phyloP scores from a whole-genome alignment of 805 yeast species.

The Lipomyces sp. region DNA sequence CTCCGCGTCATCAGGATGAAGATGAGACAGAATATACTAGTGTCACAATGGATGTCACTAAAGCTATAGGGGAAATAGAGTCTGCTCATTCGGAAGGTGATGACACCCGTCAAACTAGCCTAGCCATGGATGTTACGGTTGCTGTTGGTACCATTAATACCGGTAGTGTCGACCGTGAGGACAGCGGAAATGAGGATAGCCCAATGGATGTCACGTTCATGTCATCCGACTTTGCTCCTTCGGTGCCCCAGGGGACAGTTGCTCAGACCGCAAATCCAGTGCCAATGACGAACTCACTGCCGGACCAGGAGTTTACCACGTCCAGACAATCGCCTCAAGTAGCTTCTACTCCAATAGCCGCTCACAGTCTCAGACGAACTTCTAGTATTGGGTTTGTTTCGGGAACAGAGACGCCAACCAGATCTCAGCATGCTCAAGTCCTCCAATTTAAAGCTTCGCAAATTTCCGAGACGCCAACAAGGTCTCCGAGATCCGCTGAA shows the following conservation, averaged over 20 bases:
- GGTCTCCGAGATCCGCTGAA: constrained; percentile 22
- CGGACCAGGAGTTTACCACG: not conserved
- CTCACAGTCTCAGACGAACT: not conserved
- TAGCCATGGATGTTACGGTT: constrained; percentile 34
- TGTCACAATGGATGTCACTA: constrained; percentile 35
- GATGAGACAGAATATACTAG: constrained; percentile 22
- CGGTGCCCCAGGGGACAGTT: not conserved
- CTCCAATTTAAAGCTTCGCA: not conserved
- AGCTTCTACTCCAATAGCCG: not conserved
- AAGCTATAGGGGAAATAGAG: constrained; percentile 33
- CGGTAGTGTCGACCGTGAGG: not conserved
- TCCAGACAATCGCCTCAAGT: not conserved
- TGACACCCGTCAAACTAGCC: constrained; percentile 10
- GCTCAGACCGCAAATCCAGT: not conserved
- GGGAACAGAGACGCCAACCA: constrained; percentile 7
- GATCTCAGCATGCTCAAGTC: not conserved
- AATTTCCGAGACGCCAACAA: not conserved
- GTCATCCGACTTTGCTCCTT: not conserved
- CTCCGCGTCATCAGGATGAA: constrained; percentile 5
- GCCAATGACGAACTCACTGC: not conserved
- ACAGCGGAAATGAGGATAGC: not conserved
- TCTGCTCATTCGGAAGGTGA: constrained; percentile 5
- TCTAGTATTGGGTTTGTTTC: not conserved
- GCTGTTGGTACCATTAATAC: constrained; percentile 23
- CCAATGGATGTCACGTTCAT: constrained; percentile 17